Evolutionary conservation across 2,329 filamentous ascomycete species (phyloP).

Genomic region (Phyllosticta citriasiana): DNA sequence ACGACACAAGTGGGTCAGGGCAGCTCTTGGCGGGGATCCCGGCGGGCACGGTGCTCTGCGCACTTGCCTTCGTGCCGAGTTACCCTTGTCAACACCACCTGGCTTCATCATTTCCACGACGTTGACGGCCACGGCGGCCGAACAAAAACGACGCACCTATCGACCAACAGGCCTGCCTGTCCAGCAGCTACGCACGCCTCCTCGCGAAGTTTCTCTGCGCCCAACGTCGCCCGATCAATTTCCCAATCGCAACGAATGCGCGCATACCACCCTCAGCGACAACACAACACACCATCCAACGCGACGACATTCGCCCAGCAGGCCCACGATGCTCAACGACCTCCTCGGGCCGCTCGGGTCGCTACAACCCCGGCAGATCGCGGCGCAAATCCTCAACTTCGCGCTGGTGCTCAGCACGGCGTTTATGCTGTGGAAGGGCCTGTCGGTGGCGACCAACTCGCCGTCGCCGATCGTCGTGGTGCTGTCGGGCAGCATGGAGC

Average conservation of each 20-base stretch:
- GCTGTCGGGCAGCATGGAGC: slow-evolving; percentile 77
- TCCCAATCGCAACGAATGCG: not conserved
- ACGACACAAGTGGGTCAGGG: not conserved
- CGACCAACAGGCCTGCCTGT: not conserved
- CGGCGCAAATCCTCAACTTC: slow-evolving; percentile 80
- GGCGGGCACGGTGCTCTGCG: not conserved
- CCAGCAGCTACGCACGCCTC: not conserved
- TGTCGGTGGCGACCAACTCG: slow-evolving; percentile 64
- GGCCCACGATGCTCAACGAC: not conserved
- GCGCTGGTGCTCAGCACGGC: slow-evolving; percentile 81
- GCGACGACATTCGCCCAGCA: no score
- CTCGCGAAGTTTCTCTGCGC: not conserved
- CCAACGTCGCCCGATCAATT: not conserved
- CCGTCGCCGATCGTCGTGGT: slow-evolving; percentile 66
- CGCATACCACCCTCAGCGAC: not conserved
- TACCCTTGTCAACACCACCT: not conserved
- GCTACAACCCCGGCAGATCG: slow-evolving; percentile 68
- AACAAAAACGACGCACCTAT: not conserved
- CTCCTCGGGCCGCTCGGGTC: slow-evolving; percentile 37
- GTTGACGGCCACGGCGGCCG: not conserved
- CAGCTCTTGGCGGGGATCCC: not conserved
- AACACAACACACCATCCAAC: not conserved
- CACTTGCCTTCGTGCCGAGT: not conserved
- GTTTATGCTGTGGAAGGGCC: slow-evolving; percentile 87
- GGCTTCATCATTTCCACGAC: slow-evolving; percentile 3